A percentile compares a stretch with the other conserved stretches of the same genome.
phyloP scores from a whole-genome alignment of 805 yeast genomes.

The Metschnikowia kofuensis region DNA sequence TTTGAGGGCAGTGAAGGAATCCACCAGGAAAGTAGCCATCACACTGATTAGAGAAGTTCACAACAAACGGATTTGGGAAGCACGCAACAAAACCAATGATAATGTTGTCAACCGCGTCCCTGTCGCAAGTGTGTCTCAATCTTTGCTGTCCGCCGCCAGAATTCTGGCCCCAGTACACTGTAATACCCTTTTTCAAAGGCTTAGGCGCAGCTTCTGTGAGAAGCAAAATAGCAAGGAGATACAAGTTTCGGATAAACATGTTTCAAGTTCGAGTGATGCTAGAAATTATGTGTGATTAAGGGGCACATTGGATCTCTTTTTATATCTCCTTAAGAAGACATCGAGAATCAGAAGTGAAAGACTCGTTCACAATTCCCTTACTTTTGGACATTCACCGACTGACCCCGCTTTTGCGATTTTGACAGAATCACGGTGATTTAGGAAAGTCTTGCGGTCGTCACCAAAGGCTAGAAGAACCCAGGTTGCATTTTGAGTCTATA shows the following conservation, averaged over 20 bases:
- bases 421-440: too few relatives aligned
- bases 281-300: background rate
- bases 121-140: conserved; percentile 55
- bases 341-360: too few relatives aligned
- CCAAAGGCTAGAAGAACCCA: too few relatives aligned
- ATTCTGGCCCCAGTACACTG: conserved; percentile 88
- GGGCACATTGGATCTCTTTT: too few relatives aligned
- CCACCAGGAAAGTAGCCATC: conserved; percentile 44
- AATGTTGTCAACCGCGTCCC: conserved; percentile 67
- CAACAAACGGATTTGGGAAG: conserved; percentile 44
- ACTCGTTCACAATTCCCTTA: too few relatives aligned
- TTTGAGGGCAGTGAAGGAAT: conserved; percentile 13
- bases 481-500: too few relatives aligned
- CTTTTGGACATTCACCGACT: too few relatives aligned
- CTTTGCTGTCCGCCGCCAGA: conserved; percentile 47
- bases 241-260: background rate
- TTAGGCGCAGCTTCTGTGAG: background rate
- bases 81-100: conserved; percentile 65
- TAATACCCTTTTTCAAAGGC: conserved; percentile 42
- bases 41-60: conserved; percentile 58
- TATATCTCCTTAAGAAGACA: too few relatives aligned
- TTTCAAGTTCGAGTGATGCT: background rate
- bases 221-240: background rate
- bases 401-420: too few relatives aligned
- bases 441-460: too few relatives aligned